Evolutionary conservation across 2,329 filamentous ascomycete species (phyloP).

Genomic region (Talaromyces albobiverticillius): DNA sequence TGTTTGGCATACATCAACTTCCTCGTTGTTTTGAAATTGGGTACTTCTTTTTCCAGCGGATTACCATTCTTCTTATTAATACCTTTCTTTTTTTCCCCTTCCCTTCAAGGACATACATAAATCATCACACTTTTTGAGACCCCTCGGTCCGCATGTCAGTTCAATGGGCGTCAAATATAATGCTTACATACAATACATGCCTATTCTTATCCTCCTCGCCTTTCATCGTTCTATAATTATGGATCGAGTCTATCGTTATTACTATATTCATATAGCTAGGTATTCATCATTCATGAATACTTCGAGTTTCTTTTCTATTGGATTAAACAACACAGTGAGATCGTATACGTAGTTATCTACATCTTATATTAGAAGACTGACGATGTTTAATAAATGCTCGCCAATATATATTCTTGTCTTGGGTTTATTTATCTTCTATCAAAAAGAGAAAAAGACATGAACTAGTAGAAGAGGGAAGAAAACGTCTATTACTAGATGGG

Average conservation of each 20-base stretch:
- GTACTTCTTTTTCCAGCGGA: conserved; percentile 2
- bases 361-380: too few species aligned
- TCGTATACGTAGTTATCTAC: too few species aligned
- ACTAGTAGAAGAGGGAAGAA: neutral
- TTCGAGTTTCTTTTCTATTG: neutral
- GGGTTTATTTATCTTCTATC: neutral
- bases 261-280: neutral
- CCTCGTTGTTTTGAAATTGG: neutral
- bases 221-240: neutral
- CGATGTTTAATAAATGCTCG: too few species aligned
- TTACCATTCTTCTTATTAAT: conserved; percentile 16
- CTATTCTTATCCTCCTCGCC: too few species aligned
- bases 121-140: too few species aligned
- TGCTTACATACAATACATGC: too few species aligned
- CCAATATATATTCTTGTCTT: too few species aligned
- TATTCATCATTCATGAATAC: neutral
- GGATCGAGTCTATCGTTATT: neutral
- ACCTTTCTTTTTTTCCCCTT: conserved; percentile 3
- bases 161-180: neutral
- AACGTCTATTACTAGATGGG: neutral
- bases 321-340: too few species aligned
- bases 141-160: neutral
- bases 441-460: neutral
- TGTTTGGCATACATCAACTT: conserved; percentile 3
- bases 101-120: too few species aligned